phyloP scores from a whole-genome alignment of 331 rosid species.

The Cucumis variabilis region DNA sequence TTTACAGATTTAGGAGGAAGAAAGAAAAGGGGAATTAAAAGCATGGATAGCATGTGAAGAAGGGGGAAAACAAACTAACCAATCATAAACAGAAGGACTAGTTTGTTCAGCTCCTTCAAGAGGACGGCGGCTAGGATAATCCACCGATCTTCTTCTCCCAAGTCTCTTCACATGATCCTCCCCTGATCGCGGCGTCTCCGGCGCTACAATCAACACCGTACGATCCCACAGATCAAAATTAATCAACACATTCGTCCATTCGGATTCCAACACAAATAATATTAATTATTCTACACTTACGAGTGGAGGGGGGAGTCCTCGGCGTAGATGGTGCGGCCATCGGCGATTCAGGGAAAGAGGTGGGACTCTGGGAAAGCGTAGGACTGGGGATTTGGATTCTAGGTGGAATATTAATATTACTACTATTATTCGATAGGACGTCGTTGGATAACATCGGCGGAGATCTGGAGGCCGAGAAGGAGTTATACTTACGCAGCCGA shows the following conservation, averaged over 20 bases:
- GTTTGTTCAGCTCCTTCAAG: conserved; percentile 40
- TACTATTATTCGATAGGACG: neutral
- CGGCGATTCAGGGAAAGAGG: conserved; percentile 48
- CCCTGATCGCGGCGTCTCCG: conserved; percentile 52
- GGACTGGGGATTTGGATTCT: conserved; percentile 8
- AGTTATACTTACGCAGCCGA: conserved; percentile 78
- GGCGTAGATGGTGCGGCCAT: conserved; percentile 49
- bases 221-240: neutral
- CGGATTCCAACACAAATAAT: neutral
- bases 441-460: conserved; percentile 40
- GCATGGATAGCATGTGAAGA: neutral
- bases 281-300: neutral
- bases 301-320: conserved; percentile 11
- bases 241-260: neutral
- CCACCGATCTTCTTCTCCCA: conserved; percentile 55
- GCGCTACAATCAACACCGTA: conserved; percentile 38
- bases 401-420: neutral
- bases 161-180: conserved; percentile 52
- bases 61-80: conserved; percentile 34
- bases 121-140: conserved; percentile 28
- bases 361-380: neutral
- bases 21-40: no score
- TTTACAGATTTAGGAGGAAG: no score
- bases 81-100: conserved; percentile 62
- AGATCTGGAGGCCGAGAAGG: conserved; percentile 42